Conservation (phyloP, 116 monocot species). For the Dioscorea cayenensis region DNA sequence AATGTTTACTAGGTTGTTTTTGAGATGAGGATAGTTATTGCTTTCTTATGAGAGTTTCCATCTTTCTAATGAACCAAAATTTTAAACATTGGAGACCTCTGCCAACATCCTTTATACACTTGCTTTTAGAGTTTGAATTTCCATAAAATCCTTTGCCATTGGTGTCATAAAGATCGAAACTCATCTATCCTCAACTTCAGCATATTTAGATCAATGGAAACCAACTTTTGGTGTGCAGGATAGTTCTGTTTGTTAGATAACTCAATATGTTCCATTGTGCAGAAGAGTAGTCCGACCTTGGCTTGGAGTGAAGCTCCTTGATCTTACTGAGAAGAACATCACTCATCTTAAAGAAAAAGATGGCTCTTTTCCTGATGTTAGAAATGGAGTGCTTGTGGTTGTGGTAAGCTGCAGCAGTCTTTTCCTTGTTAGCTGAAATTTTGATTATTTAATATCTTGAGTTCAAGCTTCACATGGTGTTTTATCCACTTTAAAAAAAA, state of each 20-base stretch:
- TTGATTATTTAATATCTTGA: neutral
- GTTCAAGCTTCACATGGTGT: too few species aligned
- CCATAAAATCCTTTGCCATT: neutral
- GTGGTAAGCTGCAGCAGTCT: slow-evolving; percentile 40
- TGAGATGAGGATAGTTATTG: too few species aligned
- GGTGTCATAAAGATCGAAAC: neutral
- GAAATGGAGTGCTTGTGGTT: slow-evolving; percentile 62
- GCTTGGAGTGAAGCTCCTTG: slow-evolving; percentile 92
- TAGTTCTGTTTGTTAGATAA: neutral
- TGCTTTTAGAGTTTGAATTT: too few species aligned
- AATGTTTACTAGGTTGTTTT: too few species aligned
- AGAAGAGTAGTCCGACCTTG: slow-evolving; percentile 89
- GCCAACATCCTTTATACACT: too few species aligned
- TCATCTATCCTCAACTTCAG: neutral
- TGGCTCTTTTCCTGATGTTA: slow-evolving; percentile 70
- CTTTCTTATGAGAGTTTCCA: too few species aligned
- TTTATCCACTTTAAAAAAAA: too few species aligned
- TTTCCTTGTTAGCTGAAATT: neutral
- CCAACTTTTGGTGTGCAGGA: neutral
- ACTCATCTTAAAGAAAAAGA: slow-evolving; percentile 76
- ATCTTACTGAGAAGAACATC: slow-evolving; percentile 65
- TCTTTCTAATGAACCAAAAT: too few species aligned
- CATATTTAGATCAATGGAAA: neutral
- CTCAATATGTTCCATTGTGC: slow-evolving; percentile 7
- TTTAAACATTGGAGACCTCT: too few species aligned